Percentiles rank a stretch among this genome's conserved stretches.
These are phyloP conservation scores for Boletus sensibilis DNA, from an alignment of 768 basidiomycete genomes.

Conservation along the genomic window DNA sequence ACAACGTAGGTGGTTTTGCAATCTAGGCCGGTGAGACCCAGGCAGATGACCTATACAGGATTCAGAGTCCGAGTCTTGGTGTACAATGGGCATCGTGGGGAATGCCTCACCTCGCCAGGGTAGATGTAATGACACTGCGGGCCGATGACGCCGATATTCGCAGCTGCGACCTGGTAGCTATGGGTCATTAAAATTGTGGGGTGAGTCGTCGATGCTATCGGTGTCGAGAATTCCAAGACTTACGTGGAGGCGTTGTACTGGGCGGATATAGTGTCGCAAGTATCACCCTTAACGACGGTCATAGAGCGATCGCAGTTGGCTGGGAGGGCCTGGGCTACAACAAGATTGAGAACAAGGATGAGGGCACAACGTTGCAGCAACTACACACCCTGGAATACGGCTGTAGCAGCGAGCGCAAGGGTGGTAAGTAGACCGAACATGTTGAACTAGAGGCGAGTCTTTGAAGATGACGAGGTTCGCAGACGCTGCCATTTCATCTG, in stretches of 20 bases:
- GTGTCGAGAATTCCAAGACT: conserved; percentile 17
- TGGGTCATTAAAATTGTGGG: background rate
- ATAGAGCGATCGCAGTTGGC: conserved; percentile 57
- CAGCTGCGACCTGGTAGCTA: conserved; percentile 58
- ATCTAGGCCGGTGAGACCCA: conserved; percentile 56
- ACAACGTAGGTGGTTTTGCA: conserved; percentile 53
- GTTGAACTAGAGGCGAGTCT: background rate
- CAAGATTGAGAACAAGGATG: conserved; percentile 16
- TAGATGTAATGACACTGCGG: conserved; percentile 56
- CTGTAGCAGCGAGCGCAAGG: conserved; percentile 15
- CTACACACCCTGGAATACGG: conserved; percentile 20
- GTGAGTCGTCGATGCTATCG: background rate
- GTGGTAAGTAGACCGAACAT: conserved; percentile 22
- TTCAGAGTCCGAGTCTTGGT: background rate
- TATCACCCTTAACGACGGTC: conserved; percentile 56
- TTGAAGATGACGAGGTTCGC: background rate
- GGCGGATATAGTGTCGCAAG: conserved; percentile 64
- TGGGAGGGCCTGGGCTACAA: conserved; percentile 46
- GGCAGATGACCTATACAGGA: conserved; percentile 45
- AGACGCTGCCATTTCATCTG: background rate
- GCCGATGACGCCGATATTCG: conserved; percentile 50
- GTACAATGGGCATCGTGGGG: background rate
- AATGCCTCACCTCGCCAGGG: conserved; percentile 43
- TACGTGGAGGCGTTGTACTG: conserved; percentile 62
- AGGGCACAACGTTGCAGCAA: background rate